Evolutionary conservation across 1,284 basidiomycete species (phyloP), one percentile per base, ranked within the genome.

Genomic region (Ceratobasidium sp.): DNA sequence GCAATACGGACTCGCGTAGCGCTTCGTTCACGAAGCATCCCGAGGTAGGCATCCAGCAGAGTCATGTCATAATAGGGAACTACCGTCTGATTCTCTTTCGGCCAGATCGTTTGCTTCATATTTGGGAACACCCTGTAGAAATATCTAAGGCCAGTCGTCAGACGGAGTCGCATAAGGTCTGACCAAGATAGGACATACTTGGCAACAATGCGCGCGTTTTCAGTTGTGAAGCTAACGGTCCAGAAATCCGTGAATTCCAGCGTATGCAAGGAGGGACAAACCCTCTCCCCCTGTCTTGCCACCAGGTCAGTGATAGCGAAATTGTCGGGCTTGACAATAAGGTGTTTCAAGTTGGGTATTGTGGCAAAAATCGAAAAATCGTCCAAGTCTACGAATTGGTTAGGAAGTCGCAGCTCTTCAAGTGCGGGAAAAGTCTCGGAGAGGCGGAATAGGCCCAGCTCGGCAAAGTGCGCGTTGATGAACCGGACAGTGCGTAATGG

Each of bases 231-330:
- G n/a, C n/a, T n/a, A n/a, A n/a, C n/a, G n/a, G n/a, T n/a, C n/a
- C n/a, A n/a, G n/a, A n/a, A n/a, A n/a, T n/a, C n/a, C n/a, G 62
- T 44, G 20, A 64, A 44, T 27, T 65, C 62, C 7, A 65, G 62
- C 7, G 38, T 44, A 23, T 46, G n/a, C 3, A 65, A 23, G n/a
- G 62, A 65, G 3, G 41, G 41, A 35, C 62, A 65, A 23, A 41
- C 41, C 14, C 12, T 18, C 7, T 8, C 30, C 20, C 27, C 33
- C 41, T 23, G n/a, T 7, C 38, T 46, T 20, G 35, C 12, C 30
- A 41, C 41, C 7, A 7, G 20, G 30, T 44, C 27, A 41, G 10
- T 44, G 8, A 6, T 20, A 10, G n/a, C 14, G 6, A 12, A 35
- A n/a, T 23, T 23, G 7, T 16, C 23, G 27, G 46, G 46, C 8